Base-by-base conservation (phyloP, 108 stramenopile species). In the Discostella stelligeroides region DNA sequence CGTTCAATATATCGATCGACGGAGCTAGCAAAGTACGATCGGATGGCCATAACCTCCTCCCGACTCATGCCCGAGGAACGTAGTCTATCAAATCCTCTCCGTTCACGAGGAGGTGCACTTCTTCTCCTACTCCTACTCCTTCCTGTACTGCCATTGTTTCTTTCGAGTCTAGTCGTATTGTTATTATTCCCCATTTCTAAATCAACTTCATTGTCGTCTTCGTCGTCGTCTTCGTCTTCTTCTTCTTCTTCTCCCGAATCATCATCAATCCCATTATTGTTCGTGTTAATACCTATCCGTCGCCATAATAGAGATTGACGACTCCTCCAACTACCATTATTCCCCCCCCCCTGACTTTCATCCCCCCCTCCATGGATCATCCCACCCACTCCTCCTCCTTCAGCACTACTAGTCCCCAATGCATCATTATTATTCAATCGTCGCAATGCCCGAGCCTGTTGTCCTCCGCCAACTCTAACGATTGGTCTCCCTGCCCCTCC, bases 21-120 rank as follows among this genome's bases (percentile, higher is more conserved):
- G 12, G 84, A 76, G 37, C 86, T 79, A 25, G 85, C 66, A 58
- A 95, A 95, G 78, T 95, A 95, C 21, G 80, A 46, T 48, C 94
- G 86, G 29, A 95, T 82, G 17, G 85, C 88, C 38, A 72, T 75
- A 21, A 95, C 84, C 70, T 95, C 89, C 7, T 58, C 51, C 15
- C 94, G 75, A 10, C 75, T 45, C 59, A 91, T 64, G 20, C 89
- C 87, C 7, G 80, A 70, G 68, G 60, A 47, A 47, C 92, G 73
- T 62, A 94, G 70, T 65, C 87, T 87, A 85, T 94, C 92, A 84
- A 94, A 94, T 48, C 92, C 92, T 39, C 81, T 55, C 15, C 88
- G 30, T 69, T 75, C 83, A 63, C 61, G 70, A 53, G 17, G 43
- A 46, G 50, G 49, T 20, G 48, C 9, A 0, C 69, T 34, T 25